These are phyloP conservation scores for Apiotrichum brassicae DNA, from an alignment of 1,284 basidiomycete species.

Conservation along the genomic window DNA sequence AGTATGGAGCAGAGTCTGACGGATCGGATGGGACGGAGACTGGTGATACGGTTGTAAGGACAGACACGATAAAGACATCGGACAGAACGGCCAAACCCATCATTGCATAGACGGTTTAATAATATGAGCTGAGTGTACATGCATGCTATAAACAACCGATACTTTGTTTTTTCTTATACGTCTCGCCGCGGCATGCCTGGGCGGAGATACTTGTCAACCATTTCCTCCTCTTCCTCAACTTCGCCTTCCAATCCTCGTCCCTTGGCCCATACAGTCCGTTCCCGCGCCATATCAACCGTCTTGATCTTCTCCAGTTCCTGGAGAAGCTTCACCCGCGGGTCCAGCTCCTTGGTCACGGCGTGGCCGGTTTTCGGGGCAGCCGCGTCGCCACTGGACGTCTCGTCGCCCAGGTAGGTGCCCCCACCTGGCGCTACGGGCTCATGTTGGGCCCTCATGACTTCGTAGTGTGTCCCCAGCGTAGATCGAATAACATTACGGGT, in stretches of 20 bases:
- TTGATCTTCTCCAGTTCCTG: not conserved
- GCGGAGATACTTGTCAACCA: conserved; percentile 31
- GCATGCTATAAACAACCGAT: not conserved
- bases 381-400: not conserved
- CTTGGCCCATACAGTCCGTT: conserved; percentile 25
- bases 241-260: conserved; percentile 28
- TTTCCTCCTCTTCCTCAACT: conserved; percentile 31
- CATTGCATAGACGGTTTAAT: not conserved
- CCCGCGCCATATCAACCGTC: not conserved
- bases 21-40: conserved; percentile 1
- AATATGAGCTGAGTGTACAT: not conserved
- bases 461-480: conserved; percentile 15
- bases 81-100: too few species aligned
- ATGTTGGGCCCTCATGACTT: not conserved
- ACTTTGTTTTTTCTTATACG: too few species aligned
- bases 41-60: too few species aligned
- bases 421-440: conserved; percentile 1
- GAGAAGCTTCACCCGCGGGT: not conserved
- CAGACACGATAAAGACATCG: too few species aligned
- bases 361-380: not conserved
- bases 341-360: not conserved
- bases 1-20: not conserved
- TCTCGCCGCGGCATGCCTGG: conserved; percentile 27
- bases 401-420: conserved; percentile 1
- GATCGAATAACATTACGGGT: conserved; percentile 20